These are phyloP conservation scores for Talinum fruticosum DNA, from an alignment of 148 eudicot genomes.

Conservation along the genomic window DNA sequence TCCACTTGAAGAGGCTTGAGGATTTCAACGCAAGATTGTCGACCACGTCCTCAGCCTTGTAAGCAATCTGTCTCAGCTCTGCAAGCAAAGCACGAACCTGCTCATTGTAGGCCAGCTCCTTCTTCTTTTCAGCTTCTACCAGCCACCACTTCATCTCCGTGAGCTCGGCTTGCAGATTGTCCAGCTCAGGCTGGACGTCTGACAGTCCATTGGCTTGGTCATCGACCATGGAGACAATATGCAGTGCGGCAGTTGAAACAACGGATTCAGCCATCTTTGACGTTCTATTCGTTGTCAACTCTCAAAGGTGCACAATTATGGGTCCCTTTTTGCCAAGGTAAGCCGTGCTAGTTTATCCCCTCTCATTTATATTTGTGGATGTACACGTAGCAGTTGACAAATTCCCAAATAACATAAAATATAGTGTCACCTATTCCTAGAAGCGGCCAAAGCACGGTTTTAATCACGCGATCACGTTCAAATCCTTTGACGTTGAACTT, in stretches of 20 bases:
- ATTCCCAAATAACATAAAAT: too few relatives aligned
- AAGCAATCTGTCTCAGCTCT: constrained; percentile 18
- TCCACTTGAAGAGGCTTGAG: not conserved
- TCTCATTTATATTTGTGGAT: too few relatives aligned
- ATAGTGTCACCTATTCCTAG: too few relatives aligned
- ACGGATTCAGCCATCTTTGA: constrained; percentile 17
- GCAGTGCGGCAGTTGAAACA: constrained; percentile 8
- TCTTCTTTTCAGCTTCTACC: not conserved
- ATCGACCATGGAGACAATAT: not conserved
- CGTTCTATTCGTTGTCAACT: not conserved
- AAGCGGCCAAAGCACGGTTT: too few relatives aligned
- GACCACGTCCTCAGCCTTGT: constrained; percentile 24
- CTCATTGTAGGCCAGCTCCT: not conserved
- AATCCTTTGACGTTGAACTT: too few relatives aligned
- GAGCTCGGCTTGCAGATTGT: constrained; percentile 3
- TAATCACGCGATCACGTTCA: too few relatives aligned
- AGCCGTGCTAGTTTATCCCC: too few relatives aligned
- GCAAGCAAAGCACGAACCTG: constrained; percentile 1
- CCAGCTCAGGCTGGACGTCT: constrained; percentile 3
- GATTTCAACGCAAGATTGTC: constrained; percentile 11
- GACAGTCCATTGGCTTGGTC: too few relatives aligned
- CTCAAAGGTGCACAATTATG: too few relatives aligned
- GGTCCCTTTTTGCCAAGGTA: too few relatives aligned
- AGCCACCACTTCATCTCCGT: not conserved
- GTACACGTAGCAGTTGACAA: too few relatives aligned